phyloP scores from a whole-genome alignment of 495 filamentous ascomycete genomes.

The Penicillium robsamsonii region DNA sequence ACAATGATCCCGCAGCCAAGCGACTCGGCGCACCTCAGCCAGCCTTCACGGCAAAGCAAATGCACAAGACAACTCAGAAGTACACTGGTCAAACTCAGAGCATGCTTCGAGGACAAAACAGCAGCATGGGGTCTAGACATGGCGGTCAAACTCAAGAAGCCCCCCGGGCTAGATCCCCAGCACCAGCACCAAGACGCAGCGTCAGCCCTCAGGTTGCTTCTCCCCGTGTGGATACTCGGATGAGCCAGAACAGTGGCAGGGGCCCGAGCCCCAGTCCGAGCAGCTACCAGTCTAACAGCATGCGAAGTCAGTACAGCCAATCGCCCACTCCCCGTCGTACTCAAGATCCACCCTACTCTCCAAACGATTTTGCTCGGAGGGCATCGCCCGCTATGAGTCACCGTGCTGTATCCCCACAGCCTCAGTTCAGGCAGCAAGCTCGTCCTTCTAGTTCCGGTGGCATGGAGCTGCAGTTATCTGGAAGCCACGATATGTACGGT shows the following conservation, averaged over 20 bases:
- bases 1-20: constrained; percentile 69
- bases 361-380: constrained; percentile 50
- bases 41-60: constrained; percentile 85
- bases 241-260: constrained; percentile 37
- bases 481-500: constrained; percentile 47
- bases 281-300: constrained; percentile 42
- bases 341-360: constrained; percentile 54
- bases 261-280: constrained; percentile 37
- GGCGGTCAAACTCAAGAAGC: constrained; percentile 36
- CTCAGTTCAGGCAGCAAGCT: constrained; percentile 55
- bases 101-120: constrained; percentile 62
- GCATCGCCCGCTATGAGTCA: constrained; percentile 44
- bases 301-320: constrained; percentile 40
- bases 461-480: constrained; percentile 81
- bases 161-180: constrained; percentile 48
- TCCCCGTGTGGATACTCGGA: constrained; percentile 39
- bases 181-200: constrained; percentile 54
- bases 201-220: constrained; percentile 48
- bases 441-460: constrained; percentile 66
- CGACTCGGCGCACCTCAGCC: constrained; percentile 87
- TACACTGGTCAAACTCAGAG: constrained; percentile 79
- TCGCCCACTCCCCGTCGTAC: constrained; percentile 52
- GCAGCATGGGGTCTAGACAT: constrained; percentile 29
- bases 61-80: constrained; percentile 88
- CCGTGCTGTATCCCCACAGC: constrained; percentile 59